Evolutionary conservation across 768 basidiomycete genomes (phyloP).

Genomic region (Galerina sulciceps): DNA sequence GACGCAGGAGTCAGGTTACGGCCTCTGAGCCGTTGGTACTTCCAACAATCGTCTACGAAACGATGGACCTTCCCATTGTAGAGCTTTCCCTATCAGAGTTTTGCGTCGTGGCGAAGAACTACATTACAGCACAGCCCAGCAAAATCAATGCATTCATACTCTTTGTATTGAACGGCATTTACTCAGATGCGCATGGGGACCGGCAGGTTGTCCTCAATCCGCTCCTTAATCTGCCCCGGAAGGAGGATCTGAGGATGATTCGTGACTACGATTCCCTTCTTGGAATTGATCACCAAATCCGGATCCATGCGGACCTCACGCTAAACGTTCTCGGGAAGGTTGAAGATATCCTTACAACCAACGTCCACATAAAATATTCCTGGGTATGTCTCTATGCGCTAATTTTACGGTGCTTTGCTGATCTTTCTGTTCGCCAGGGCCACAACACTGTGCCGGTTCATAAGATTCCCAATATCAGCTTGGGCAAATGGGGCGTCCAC

Average conservation of each 20-base stretch:
- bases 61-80: not conserved
- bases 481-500: slow-evolving; percentile 23
- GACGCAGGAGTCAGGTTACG: too few relatives aligned
- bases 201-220: slow-evolving; percentile 19
- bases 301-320: not conserved
- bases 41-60: too few relatives aligned
- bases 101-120: not conserved
- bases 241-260: not conserved
- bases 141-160: slow-evolving; percentile 3
- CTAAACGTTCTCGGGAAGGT: slow-evolving; percentile 16
- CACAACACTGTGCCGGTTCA: slow-evolving; percentile 17
- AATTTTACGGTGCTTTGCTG: not conserved
- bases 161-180: slow-evolving; percentile 21
- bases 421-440: slow-evolving; percentile 3
- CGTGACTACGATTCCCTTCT: slow-evolving; percentile 28
- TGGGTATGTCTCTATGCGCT: slow-evolving; percentile 6
- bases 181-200: too few relatives aligned
- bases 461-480: slow-evolving; percentile 30
- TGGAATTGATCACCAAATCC: slow-evolving; percentile 19
- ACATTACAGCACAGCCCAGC: not conserved
- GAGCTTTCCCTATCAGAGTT: not conserved
- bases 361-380: slow-evolving; percentile 20
- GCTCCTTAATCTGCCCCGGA: slow-evolving; percentile 5
- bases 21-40: too few relatives aligned
- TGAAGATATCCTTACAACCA: slow-evolving; percentile 18